Evolutionary conservation across 1,139 yeast species (phyloP).

Genomic region (Debaryomyces psychrophilus): DNA sequence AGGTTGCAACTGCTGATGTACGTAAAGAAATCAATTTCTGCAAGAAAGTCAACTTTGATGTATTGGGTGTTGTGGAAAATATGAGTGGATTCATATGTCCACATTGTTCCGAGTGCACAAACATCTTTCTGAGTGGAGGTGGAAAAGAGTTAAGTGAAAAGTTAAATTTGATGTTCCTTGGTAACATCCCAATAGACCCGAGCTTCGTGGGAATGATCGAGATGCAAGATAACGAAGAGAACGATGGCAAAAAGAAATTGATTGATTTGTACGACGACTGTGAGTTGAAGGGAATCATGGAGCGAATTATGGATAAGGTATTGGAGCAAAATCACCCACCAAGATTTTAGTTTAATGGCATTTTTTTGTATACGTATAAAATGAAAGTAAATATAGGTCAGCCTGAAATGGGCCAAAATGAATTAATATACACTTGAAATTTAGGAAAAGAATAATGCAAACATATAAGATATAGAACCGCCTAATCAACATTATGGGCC

Average conservation of each 20-base stretch:
- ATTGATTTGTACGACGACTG: slow-evolving; percentile 41
- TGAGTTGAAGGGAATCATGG: slow-evolving; percentile 53
- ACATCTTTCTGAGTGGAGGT: slow-evolving; percentile 94
- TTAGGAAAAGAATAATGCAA: slow-evolving; percentile 1
- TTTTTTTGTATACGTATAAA: slow-evolving; percentile 7
- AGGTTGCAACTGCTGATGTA: slow-evolving; percentile 59
- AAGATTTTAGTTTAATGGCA: slow-evolving; percentile 19
- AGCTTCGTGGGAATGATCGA: slow-evolving; percentile 85
- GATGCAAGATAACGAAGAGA: slow-evolving; percentile 39
- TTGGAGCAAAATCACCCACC: slow-evolving; percentile 42
- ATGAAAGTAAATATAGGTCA: not conserved
- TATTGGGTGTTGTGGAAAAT: slow-evolving; percentile 49
- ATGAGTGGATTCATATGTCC: slow-evolving; percentile 62
- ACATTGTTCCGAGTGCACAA: slow-evolving; percentile 86
- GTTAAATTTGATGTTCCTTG: slow-evolving; percentile 68
- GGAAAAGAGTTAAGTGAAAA: slow-evolving; percentile 70
- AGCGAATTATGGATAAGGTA: slow-evolving; percentile 50
- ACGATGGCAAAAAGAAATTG: slow-evolving; percentile 23
- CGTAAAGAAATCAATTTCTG: slow-evolving; percentile 54
- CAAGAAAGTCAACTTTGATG: slow-evolving; percentile 45
- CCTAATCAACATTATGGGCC: slow-evolving; percentile 31
- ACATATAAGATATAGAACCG: slow-evolving; percentile 2
- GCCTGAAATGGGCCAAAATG: not conserved
- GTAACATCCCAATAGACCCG: slow-evolving; percentile 92
- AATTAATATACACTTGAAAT: slow-evolving; percentile 7